Evolutionary conservation across 2,329 filamentous ascomycete species (phyloP).

Genomic region (Didymella sp.): DNA sequence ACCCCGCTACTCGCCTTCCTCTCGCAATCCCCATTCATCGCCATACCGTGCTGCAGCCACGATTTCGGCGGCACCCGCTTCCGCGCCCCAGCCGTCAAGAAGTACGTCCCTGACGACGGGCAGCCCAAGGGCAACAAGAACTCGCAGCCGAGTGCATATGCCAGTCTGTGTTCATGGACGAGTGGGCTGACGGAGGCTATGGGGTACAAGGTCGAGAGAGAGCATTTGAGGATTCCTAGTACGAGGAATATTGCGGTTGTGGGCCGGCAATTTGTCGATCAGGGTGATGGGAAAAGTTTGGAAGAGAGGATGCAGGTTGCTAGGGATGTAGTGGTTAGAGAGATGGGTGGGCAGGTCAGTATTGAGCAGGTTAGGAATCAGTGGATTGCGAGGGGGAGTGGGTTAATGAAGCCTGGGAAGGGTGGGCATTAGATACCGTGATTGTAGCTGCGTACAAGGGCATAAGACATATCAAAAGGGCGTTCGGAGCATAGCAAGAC

Average conservation of each 20-base stretch:
- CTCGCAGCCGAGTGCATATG: slow-evolving; percentile 72
- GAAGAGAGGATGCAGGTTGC: slow-evolving; percentile 67
- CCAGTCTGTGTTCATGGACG: slow-evolving; percentile 82
- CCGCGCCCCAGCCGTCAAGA: slow-evolving; percentile 60
- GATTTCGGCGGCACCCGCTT: slow-evolving; percentile 76
- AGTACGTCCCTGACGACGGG: slow-evolving; percentile 28
- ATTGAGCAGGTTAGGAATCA: slow-evolving; percentile 54
- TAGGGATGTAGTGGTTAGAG: slow-evolving; percentile 65
- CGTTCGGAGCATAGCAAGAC: too few species aligned
- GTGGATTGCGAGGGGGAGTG: slow-evolving; percentile 61
- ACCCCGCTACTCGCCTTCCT: slow-evolving; percentile 85
- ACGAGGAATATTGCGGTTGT: slow-evolving; percentile 86
- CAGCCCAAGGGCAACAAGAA: slow-evolving; percentile 37
- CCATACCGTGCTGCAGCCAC: slow-evolving; percentile 96
- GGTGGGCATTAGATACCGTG: slow-evolving; percentile 48
- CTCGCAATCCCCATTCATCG: slow-evolving; percentile 81
- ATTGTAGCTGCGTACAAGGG: too few species aligned
- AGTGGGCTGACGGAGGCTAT: slow-evolving; percentile 72
- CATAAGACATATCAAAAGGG: too few species aligned
- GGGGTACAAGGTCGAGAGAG: slow-evolving; percentile 79
- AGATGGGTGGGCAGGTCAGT: slow-evolving; percentile 51
- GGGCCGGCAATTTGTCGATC: slow-evolving; percentile 59
- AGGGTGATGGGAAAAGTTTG: slow-evolving; percentile 60
- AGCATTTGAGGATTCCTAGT: slow-evolving; percentile 89
- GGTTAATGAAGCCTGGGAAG: slow-evolving; percentile 54